These are phyloP conservation scores for Carex cristatella DNA, from an alignment of 176 grass and related monocot genomes.

Conservation along the genomic window DNA sequence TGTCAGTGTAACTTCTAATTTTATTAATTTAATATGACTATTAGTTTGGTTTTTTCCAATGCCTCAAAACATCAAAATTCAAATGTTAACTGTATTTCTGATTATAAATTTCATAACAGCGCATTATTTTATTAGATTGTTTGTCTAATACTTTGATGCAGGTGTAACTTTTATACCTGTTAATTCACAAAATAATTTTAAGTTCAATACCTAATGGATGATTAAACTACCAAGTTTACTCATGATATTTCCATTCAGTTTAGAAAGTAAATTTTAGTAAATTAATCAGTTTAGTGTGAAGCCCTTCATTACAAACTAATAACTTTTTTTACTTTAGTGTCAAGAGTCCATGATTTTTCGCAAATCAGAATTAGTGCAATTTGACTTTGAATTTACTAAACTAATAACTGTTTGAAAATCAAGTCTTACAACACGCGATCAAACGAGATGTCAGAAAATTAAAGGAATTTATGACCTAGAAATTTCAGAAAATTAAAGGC, in stretches of 20 bases:
- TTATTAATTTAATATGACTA: not conserved
- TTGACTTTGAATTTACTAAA: too few relatives aligned
- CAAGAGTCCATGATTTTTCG: too few relatives aligned
- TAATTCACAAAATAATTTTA: not conserved
- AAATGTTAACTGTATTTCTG: not conserved
- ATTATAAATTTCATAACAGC: not conserved
- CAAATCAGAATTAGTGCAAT: too few relatives aligned
- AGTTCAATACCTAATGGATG: not conserved
- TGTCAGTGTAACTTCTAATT: too few relatives aligned
- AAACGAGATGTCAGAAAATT: too few relatives aligned
- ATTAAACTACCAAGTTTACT: not conserved
- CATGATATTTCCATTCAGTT: not conserved
- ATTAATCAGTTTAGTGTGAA: too few relatives aligned
- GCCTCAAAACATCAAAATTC: not conserved
- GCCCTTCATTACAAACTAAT: too few relatives aligned
- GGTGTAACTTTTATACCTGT: not conserved
- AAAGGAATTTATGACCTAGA: too few relatives aligned
- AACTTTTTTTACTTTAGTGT: too few relatives aligned
- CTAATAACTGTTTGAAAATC: too few relatives aligned
- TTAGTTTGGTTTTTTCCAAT: not conserved
- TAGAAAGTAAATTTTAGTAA: not conserved
- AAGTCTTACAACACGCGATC: too few relatives aligned
- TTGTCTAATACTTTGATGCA: not conserved
- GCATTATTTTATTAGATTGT: not conserved
- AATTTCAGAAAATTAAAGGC: too few relatives aligned